Percentiles rank a stretch among this genome's conserved stretches.
Evolutionary conservation across 495 filamentous ascomycete species (phyloP).

Genomic region (Hyaloscypha finlandica): DNA sequence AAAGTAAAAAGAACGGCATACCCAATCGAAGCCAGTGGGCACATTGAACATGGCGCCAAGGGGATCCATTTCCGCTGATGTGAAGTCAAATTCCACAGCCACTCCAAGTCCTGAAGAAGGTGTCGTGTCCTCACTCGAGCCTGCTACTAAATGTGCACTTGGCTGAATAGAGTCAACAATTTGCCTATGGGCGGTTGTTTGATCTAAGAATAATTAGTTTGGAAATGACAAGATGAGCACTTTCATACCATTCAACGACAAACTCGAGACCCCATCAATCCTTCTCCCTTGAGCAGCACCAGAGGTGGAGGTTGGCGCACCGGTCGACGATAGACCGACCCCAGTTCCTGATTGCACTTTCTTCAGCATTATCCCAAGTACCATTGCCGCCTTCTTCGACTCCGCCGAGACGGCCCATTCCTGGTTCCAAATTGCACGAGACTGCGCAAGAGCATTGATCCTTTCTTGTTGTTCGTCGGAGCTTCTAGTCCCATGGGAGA

Average conservation of each 20-base stretch:
- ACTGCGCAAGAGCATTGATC: constrained; percentile 40
- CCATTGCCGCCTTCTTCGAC: constrained; percentile 40
- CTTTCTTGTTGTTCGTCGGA: constrained; percentile 22
- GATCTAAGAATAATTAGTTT: neutral
- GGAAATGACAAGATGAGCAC: neutral
- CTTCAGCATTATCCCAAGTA: constrained; percentile 42
- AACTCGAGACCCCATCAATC: constrained; percentile 23
- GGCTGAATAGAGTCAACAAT: neutral
- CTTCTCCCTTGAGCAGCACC: constrained; percentile 20
- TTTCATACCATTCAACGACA: constrained; percentile 25
- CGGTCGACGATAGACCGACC: neutral
- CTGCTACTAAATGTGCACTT: neutral
- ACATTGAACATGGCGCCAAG: constrained; percentile 36
- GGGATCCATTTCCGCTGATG: constrained; percentile 30
- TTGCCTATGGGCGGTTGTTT: neutral
- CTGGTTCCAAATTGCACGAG: constrained; percentile 42
- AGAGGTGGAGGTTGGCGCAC: neutral
- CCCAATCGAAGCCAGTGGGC: constrained; percentile 43
- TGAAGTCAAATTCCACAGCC: constrained; percentile 28
- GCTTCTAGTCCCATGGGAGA: constrained; percentile 38
- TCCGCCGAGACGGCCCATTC: constrained; percentile 34
- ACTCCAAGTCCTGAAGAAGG: constrained; percentile 21
- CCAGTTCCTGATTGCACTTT: constrained; percentile 27
- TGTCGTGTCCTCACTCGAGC: neutral
- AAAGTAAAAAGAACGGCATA: constrained; percentile 21